phyloP scores from a whole-genome alignment of 805 yeast species.

The Kregervanrija fluxuum region DNA sequence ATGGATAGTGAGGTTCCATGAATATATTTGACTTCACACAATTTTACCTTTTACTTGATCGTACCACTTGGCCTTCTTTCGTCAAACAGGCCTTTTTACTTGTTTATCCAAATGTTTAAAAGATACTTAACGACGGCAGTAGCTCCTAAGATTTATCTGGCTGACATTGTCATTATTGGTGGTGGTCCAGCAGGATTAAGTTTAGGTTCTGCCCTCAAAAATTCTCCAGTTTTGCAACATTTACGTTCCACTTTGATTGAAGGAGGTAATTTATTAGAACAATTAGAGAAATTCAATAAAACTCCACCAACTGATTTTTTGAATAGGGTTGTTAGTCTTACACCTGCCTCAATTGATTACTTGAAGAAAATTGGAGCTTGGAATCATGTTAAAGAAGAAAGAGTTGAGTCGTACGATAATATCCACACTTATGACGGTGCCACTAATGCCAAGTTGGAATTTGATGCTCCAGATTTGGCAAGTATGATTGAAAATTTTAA shows the following conservation, averaged over 20 bases:
- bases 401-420: slow-evolving; percentile 74
- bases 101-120: slow-evolving; percentile 12
- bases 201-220: slow-evolving; percentile 71
- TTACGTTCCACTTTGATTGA: slow-evolving; percentile 68
- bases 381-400: slow-evolving; percentile 56
- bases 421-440: slow-evolving; percentile 82
- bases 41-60: too few species aligned
- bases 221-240: slow-evolving; percentile 51
- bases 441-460: slow-evolving; percentile 63
- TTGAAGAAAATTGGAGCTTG: slow-evolving; percentile 70
- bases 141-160: slow-evolving; percentile 11
- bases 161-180: slow-evolving; percentile 84
- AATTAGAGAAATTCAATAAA: slow-evolving; percentile 39
- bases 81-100: slow-evolving; percentile 28
- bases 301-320: slow-evolving; percentile 47
- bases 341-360: slow-evolving; percentile 70
- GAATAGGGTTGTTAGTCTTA: slow-evolving; percentile 79
- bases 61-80: slow-evolving; percentile 34
- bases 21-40: too few species aligned
- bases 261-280: slow-evolving; percentile 46
- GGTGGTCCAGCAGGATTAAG: slow-evolving; percentile 98
- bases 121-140: slow-evolving; percentile 23
- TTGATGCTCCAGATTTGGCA: slow-evolving; percentile 61
- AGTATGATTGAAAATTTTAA: slow-evolving; percentile 87
- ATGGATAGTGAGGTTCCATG: too few species aligned